Conservation (phyloP, 2,329 filamentous ascomycete genomes). For the Hypoxylon sp. region DNA sequence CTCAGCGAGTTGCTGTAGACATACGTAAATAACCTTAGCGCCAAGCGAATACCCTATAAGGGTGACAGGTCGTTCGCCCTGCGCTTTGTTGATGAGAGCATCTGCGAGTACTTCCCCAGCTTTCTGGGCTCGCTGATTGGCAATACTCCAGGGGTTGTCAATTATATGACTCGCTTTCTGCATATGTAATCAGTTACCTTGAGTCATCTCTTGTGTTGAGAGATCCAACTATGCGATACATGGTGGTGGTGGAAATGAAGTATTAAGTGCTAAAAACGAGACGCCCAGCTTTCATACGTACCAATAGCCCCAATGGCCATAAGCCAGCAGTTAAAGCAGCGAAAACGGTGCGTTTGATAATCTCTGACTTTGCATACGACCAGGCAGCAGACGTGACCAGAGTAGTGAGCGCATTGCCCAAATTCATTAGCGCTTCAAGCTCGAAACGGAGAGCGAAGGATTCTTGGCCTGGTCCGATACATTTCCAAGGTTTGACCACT, state of each 20-base stretch:
- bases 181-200: neutral
- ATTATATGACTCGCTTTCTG: slow-evolving; percentile 78
- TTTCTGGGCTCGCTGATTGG: slow-evolving; percentile 84
- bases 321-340: slow-evolving; percentile 70
- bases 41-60: slow-evolving; percentile 87
- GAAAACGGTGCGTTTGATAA: slow-evolving; percentile 67
- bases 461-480: slow-evolving; percentile 78
- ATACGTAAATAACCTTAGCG: slow-evolving; percentile 85
- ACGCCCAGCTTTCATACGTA: slow-evolving; percentile 15
- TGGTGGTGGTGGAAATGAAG: neutral
- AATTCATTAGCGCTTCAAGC: slow-evolving; percentile 79
- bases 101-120: slow-evolving; percentile 80
- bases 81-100: slow-evolving; percentile 84
- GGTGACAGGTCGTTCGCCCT: slow-evolving; percentile 86
- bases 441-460: slow-evolving; percentile 90
- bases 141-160: slow-evolving; percentile 86
- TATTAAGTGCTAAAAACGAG: neutral
- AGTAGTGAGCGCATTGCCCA: slow-evolving; percentile 84
- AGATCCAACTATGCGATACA: neutral
- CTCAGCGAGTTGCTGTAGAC: slow-evolving; percentile 81
- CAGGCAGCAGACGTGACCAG: slow-evolving; percentile 89
- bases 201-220: neutral
- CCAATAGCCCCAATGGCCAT: slow-evolving; percentile 74
- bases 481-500: slow-evolving; percentile 81
- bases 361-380: slow-evolving; percentile 74